A percentile compares a stretch with the other conserved stretches of the same genome.
Evolutionary conservation across 2,329 filamentous ascomycete genomes (phyloP).

Genomic region (Colletotrichum sansevieriae): DNA sequence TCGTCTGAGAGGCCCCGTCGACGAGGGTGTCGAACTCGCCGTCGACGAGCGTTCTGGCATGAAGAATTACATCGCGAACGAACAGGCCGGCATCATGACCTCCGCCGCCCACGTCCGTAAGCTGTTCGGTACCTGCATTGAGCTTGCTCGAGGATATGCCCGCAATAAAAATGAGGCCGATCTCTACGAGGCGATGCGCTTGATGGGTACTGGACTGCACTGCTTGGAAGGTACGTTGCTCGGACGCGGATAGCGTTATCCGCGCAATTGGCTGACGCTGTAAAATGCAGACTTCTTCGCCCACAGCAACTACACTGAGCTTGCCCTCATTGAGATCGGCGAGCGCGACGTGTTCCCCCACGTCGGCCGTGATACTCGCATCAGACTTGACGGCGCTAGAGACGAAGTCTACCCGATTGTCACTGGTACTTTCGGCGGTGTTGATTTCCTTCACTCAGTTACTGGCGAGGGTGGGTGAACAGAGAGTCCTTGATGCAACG

Average conservation of each 20-base stretch:
- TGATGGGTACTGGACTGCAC: constrained; percentile 89
- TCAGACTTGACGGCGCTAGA: constrained; percentile 76
- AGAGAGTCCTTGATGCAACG: neutral
- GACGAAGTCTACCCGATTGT: constrained; percentile 82
- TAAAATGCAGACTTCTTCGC: constrained; percentile 80
- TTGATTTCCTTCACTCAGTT: constrained; percentile 93
- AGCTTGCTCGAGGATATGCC: constrained; percentile 82
- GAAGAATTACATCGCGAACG: constrained; percentile 96
- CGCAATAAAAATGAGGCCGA: constrained; percentile 78
- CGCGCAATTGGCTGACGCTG: constrained; percentile 17
- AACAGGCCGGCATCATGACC: constrained; percentile 81
- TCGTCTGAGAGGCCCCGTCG: constrained; percentile 84
- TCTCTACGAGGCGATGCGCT: constrained; percentile 86
- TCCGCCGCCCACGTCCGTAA: constrained; percentile 82
- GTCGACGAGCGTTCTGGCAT: constrained; percentile 80
- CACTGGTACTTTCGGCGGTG: constrained; percentile 93
- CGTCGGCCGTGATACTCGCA: constrained; percentile 79
- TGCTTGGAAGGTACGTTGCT: constrained; percentile 77
- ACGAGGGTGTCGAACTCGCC: constrained; percentile 82
- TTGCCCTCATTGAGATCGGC: constrained; percentile 88
- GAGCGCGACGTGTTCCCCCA: constrained; percentile 88
- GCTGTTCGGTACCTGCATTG: constrained; percentile 80
- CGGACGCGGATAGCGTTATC: neutral
- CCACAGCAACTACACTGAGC: constrained; percentile 93
- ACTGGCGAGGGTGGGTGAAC: constrained; percentile 73